Evolutionary conservation across 768 basidiomycete species (phyloP).

Genomic region (Cantharellus cinnabarinus): DNA sequence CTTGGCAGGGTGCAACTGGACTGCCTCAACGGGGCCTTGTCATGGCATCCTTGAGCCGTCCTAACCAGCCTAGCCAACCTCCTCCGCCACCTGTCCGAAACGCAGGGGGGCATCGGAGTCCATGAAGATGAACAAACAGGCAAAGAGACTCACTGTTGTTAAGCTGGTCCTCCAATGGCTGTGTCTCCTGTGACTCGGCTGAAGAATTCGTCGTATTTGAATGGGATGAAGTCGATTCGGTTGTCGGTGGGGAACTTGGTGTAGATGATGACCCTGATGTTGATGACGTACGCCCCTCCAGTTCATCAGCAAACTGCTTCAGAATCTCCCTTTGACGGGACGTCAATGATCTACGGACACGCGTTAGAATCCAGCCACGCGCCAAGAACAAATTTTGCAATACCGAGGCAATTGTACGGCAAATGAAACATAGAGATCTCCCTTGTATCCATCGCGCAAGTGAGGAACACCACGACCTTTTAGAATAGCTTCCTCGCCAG

Average conservation of each 20-base stretch:
- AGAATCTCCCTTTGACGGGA: constrained; percentile 69
- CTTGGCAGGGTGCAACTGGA: too few species aligned
- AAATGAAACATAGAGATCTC: constrained; percentile 83
- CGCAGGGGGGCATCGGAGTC: background rate
- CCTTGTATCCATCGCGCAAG: constrained; percentile 37
- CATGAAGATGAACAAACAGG: background rate
- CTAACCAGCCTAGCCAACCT: background rate
- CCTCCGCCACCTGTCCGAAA: background rate
- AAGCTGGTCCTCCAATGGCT: background rate
- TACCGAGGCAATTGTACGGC: constrained; percentile 77
- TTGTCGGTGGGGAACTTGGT: background rate
- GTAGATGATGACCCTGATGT: constrained; percentile 4
- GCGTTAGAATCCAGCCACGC: constrained; percentile 1
- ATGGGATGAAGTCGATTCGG: background rate
- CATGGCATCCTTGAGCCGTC: background rate
- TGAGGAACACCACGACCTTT: constrained; percentile 65
- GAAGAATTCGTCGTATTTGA: background rate
- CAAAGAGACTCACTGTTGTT: background rate
- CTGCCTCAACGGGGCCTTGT: background rate
- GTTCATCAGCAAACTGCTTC: constrained; percentile 78
- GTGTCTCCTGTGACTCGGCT: background rate
- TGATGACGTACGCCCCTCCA: constrained; percentile 39
- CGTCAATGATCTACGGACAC: constrained; percentile 45
- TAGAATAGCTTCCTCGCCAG: constrained; percentile 91
- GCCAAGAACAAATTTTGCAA: constrained; percentile 5